Conservation (phyloP, 2,329 filamentous ascomycete species). For the Sarocladiaceae sp. region DNA sequence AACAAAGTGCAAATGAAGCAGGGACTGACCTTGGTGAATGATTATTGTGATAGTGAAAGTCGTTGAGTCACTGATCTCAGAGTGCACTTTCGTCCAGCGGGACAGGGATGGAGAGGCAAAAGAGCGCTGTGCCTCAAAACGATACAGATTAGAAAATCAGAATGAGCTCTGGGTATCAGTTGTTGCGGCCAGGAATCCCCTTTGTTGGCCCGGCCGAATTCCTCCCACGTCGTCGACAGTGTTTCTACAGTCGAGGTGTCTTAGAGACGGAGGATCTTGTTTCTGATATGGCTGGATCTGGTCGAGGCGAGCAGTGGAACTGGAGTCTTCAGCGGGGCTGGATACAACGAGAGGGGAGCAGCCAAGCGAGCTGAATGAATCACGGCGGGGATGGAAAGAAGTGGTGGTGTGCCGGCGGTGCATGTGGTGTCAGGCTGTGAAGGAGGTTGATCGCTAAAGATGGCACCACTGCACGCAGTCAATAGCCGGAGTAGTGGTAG, state of each 20-base stretch:
- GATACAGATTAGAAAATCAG: too few species aligned
- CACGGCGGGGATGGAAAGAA: background rate
- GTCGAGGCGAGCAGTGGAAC: background rate
- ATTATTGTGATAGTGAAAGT: too few species aligned
- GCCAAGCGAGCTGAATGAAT: constrained; percentile 8
- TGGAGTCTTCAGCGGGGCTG: background rate
- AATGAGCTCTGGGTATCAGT: too few species aligned
- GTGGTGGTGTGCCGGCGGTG: constrained; percentile 3
- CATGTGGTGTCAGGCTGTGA: background rate
- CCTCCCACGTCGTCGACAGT: background rate
- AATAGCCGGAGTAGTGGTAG: background rate
- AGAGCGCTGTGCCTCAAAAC: too few species aligned
- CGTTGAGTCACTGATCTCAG: constrained; percentile 7
- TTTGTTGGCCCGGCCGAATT: background rate
- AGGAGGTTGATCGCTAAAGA: background rate
- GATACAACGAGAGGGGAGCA: background rate
- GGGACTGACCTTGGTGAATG: background rate
- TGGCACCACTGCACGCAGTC: background rate
- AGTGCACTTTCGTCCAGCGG: background rate
- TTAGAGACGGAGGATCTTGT: background rate
- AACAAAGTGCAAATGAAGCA: constrained; percentile 5
- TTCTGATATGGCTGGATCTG: background rate
- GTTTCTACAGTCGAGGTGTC: background rate
- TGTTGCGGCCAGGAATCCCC: too few species aligned
- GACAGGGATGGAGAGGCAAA: too few species aligned